A percentile compares a stretch with the other conserved stretches of the same genome.
phyloP scores from a whole-genome alignment of 1,139 yeast species.

The Taphrina sp. region DNA sequence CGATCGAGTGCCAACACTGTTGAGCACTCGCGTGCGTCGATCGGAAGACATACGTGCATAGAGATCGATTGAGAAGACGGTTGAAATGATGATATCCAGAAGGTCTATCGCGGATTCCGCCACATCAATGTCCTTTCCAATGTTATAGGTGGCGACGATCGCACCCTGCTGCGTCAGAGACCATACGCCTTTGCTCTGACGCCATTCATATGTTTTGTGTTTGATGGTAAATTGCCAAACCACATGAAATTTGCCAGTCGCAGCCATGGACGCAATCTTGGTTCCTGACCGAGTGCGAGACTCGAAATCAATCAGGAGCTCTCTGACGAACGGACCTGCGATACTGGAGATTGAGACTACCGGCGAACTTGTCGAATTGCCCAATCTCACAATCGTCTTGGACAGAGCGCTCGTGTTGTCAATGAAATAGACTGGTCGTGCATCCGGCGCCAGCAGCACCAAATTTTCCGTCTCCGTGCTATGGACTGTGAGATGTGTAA shows the following conservation, averaged over 20 bases:
- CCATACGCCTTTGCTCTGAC: slow-evolving; percentile 9
- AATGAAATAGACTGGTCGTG: slow-evolving; percentile 4
- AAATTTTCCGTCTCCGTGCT: slow-evolving; percentile 12
- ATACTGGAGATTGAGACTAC: slow-evolving; percentile 2
- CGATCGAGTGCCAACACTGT: slow-evolving; percentile 1
- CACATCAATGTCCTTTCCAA: neutral
- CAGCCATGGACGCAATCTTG: neutral
- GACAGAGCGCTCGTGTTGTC: slow-evolving; percentile 12
- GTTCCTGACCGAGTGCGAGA: slow-evolving; percentile 5
- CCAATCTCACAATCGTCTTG: slow-evolving; percentile 6
- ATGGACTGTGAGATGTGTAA: slow-evolving; percentile 10
- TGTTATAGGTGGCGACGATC: neutral
- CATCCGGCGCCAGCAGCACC: slow-evolving; percentile 2
- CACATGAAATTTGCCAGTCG: slow-evolving; percentile 9
- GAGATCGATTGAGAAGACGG: slow-evolving; percentile 8
- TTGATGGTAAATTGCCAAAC: neutral
- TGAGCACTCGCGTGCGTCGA: slow-evolving; percentile 6
- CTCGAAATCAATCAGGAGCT: slow-evolving; percentile 5
- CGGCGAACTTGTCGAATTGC: slow-evolving; percentile 2
- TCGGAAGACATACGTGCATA: neutral
- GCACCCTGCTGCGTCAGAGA: neutral
- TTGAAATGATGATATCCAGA: slow-evolving; percentile 2
- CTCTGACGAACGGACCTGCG: slow-evolving; percentile 12
- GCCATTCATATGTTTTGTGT: slow-evolving; percentile 5
- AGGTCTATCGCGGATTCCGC: neutral